phyloP scores from a whole-genome alignment of 768 basidiomycete genomes.

The Tylopilus plumbeoviolaceoides region DNA sequence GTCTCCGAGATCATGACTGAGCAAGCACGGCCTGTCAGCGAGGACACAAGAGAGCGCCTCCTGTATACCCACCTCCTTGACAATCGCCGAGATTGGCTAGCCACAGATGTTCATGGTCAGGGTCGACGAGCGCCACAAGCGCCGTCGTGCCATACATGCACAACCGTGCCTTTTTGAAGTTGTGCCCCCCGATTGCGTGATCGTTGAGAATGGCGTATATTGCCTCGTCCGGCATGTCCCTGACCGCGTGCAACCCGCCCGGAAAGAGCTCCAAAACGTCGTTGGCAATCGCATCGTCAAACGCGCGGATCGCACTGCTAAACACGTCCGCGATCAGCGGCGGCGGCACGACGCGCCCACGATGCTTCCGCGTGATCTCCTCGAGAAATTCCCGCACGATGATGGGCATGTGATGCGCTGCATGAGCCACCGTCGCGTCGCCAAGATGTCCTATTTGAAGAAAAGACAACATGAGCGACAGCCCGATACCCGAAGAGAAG shows the following conservation, averaged over 20 bases:
- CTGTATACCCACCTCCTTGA: slow-evolving; percentile 55
- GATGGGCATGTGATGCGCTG: slow-evolving; percentile 63
- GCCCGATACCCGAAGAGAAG: too few relatives aligned
- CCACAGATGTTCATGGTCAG: slow-evolving; percentile 67
- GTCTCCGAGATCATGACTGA: slow-evolving; percentile 51
- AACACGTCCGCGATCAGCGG: slow-evolving; percentile 53
- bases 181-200: slow-evolving; percentile 50
- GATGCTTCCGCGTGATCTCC: slow-evolving; percentile 36
- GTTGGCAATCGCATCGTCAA: slow-evolving; percentile 64
- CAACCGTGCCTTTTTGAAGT: slow-evolving; percentile 61
- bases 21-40: slow-evolving; percentile 15
- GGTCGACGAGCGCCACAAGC: slow-evolving; percentile 68
- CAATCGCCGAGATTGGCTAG: slow-evolving; percentile 79
- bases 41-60: background rate
- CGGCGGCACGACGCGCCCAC: slow-evolving; percentile 39
- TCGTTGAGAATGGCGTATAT: slow-evolving; percentile 64
- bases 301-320: slow-evolving; percentile 53
- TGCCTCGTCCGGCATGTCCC: slow-evolving; percentile 49
- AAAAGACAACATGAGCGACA: background rate
- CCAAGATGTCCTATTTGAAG: slow-evolving; percentile 54
- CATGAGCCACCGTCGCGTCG: slow-evolving; percentile 66
- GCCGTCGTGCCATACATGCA: slow-evolving; percentile 82
- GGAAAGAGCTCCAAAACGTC: slow-evolving; percentile 60
- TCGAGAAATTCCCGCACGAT: slow-evolving; percentile 59
- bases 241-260: slow-evolving; percentile 49